Evolutionary conservation across 1,284 basidiomycete species (phyloP).

Genomic region (Cryptococcus sp.): DNA sequence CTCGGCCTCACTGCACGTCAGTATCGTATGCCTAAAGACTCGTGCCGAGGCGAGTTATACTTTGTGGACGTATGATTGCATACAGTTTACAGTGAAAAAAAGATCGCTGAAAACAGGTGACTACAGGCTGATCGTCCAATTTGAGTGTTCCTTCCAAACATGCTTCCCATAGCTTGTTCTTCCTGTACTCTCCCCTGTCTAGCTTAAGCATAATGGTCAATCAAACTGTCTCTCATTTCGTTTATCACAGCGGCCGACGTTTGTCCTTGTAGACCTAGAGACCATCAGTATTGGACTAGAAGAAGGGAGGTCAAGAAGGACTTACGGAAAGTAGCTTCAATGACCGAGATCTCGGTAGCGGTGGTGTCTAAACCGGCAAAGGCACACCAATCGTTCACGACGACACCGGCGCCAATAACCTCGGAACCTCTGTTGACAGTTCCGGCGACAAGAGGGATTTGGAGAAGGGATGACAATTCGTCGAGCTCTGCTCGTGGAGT

Average conservation of each 20-base stretch:
- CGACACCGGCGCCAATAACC: conserved; percentile 92
- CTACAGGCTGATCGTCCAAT: too few relatives aligned
- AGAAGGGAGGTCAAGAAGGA: conserved; percentile 5
- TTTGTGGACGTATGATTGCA: too few relatives aligned
- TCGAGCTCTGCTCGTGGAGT: conserved; percentile 97
- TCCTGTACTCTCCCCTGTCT: too few relatives aligned
- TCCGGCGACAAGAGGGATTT: conserved; percentile 92
- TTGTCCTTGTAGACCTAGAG: conserved; percentile 78
- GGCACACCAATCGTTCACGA: conserved; percentile 99
- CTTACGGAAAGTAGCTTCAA: conserved; percentile 94
- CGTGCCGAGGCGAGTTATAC: too few relatives aligned
- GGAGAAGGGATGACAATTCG: conserved; percentile 88
- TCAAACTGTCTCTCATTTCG: conserved; percentile 89
- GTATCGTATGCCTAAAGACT: too few relatives aligned
- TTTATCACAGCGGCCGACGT: conserved; percentile 79
- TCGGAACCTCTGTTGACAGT: conserved; percentile 98
- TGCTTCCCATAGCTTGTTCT: too few relatives aligned
- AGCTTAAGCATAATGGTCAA: conserved; percentile 82
- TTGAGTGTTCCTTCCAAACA: too few relatives aligned
- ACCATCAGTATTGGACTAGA: background rate
- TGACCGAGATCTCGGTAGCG: conserved; percentile 96
- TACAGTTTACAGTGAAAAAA: too few relatives aligned
- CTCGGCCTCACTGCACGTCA: too few relatives aligned
- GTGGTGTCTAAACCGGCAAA: conserved; percentile 96
- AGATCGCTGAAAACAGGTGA: too few relatives aligned